Evolutionary conservation across 1,284 basidiomycete species (phyloP), one percentile per base, ranked within the genome.

Genomic region (Meripilus lineatus): DNA sequence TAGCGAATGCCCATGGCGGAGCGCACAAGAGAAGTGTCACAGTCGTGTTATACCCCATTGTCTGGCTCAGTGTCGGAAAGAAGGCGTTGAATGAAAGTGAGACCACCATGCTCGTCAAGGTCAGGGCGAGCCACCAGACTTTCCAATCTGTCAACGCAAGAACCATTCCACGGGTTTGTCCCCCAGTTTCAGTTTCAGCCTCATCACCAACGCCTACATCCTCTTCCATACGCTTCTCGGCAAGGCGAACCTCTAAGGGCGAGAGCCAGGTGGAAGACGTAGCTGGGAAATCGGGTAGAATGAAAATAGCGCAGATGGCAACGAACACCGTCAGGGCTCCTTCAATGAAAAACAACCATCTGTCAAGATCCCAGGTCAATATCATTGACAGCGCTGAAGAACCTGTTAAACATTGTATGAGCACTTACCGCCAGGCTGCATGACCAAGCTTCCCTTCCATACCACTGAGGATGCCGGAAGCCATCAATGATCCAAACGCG

Each of bases 401-500:
- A n/a, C n/a, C n/a, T n/a, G 32, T 15, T 10, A n/a, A 37, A 17
- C 25, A 15, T 14, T 32, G 13, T 20, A 20, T 6, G n/a, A 41
- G 8, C 33, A 54, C 61, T 25, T 51, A 78, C 74, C 84, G 68
- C 89, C 90, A 93, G 1, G 85, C 87, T 1, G 83, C 69, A 42
- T 80, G 76, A 0, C 88, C 88, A 2, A 83, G 64, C 35, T 70
- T 69, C 6, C 80, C 83, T 45, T 89, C 71, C 84, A 89, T 89
- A 22, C 71, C 69, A 44, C 71, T 66, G 47, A 89, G 67, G 44
- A 87, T 85, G 3, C 75, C 81, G 8, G 84, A 87, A 7, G 85
- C 87, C 43, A 92, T 76, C n/a, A 92, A 69, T 1, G 85, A 72
- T 13, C 89, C 88, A 58, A 92, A 91, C 1, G 88, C 89, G 65